Base-by-base conservation (phyloP, 192 early-diverging fungal species). In the Phlyctochytrium bullatum region DNA sequence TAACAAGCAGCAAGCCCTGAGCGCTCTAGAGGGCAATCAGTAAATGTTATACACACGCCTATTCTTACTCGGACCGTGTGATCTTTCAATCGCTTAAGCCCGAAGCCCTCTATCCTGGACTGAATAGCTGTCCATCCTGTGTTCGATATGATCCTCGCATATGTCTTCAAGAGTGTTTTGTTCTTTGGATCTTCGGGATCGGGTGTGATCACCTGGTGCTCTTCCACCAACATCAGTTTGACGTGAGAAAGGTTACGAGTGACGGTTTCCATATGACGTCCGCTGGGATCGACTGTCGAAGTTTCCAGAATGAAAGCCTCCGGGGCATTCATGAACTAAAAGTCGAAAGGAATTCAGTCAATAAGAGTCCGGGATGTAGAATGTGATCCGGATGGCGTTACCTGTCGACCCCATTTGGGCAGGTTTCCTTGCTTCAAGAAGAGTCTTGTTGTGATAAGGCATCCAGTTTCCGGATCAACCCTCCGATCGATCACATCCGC, bases 251-350 rank as follows among this genome's bases (percentile, higher is more conserved):
- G 76, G 73, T 99, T 99, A 64, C 89, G 87, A 47, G 93, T 92
- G 1, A 82, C 78, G 20, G 92, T 93, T 20, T 84, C 82, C 88
- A 99, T 94, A 36, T 78, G 90, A 56, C 84, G 76, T n/a, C 77
- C 74, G 53, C 77, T 66, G 14, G 89, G 88, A 78, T 99, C 88
- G 36, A 98, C 87, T 56, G 84, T 83, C 1, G 93, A 92, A 62
- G 91, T 87, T 75, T 99, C 97, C 56, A 99, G 80, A 30, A 98
- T 91, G 77, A 87, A 96, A 3, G 93, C 92, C 52, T 95, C 92
- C 31, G 88, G 82, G 52, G 83, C 87, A 58, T 88, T 89, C 59
- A 96, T 83, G 57, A 98, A 76, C 87, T 92, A 74, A 1, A 23
- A 60, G 56, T 52, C n/a, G n/a, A n/a, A n/a, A 23, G 17, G 23